Evolutionary conservation across 169 alveolate genomes (phyloP).

Genomic region (Perkinsus olseni): DNA sequence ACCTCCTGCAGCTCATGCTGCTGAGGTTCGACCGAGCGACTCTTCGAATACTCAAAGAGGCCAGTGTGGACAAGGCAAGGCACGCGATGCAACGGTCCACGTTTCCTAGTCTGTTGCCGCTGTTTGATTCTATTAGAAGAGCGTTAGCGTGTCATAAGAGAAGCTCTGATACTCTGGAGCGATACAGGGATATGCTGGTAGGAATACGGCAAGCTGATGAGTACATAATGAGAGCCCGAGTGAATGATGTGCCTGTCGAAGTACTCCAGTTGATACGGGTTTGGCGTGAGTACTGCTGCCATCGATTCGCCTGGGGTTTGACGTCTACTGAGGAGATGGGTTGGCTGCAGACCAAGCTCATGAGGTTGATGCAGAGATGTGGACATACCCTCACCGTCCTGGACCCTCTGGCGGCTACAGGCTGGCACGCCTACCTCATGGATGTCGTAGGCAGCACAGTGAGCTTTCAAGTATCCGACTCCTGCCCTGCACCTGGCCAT

Average conservation of each 20-base stretch:
- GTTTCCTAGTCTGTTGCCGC: not conserved
- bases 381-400: not conserved
- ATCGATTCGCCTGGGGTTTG: not conserved
- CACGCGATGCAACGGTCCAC: not conserved
- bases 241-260: not conserved
- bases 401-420: not conserved
- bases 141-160: not conserved
- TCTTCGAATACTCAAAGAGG: not conserved
- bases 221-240: not conserved
- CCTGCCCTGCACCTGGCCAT: not conserved
- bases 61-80: not conserved
- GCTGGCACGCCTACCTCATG: not conserved
- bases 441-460: too few species aligned
- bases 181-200: not conserved
- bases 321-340: not conserved
- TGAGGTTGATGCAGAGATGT: not conserved
- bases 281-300: not conserved
- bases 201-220: not conserved
- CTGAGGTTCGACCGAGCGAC: not conserved
- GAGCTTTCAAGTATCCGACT: not conserved
- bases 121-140: not conserved
- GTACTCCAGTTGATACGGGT: not conserved
- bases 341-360: not conserved
- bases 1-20: not conserved
- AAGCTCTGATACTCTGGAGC: not conserved